Base-by-base conservation (phyloP, 148 eudicot species). In the Rhododendron molle region DNA sequence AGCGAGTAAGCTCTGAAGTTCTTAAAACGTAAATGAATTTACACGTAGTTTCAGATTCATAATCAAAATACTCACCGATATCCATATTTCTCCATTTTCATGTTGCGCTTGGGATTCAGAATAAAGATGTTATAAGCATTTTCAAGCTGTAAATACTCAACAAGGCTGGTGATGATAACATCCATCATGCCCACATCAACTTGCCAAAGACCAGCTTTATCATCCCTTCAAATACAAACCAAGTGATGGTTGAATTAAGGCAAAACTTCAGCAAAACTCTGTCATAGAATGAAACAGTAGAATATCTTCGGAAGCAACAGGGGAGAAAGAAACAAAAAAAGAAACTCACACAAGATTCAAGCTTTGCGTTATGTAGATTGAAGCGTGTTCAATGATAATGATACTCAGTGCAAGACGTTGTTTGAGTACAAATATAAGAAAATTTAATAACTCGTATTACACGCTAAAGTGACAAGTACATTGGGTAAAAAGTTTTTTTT, bases 181-280 rank as follows among this genome's bases (percentile, higher is more conserved):
- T 93, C 94, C 93, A 95, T 95, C 94, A 94, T 90, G 90, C 94
- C 99, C 89, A 95, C 83, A 86, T 96, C 99, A 52, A 96, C 99
- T 93, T 96, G 99, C 99, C 96, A 94, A 83, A 92, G 86, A 86
- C 83, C 90, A 84, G 87, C 85, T 26, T 85, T 85, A 46, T 85
- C 92, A 83, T 88, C 93, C 83, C 98, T 96, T 91, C 56, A 50
- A 85, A 67, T 34, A 87, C 86, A 88, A 84, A 83, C 81, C 36
- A 67, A 26, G 65, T 72, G 80, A 49, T n/a, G 50, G 79, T 50
- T 60, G 40, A 44, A 32, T 87, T 9, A 76, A 67, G 80, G 52
- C 71, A 46, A 80, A 34, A 78, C 44, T 72, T 72, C 38, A 46
- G 52, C 76, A 52, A 81, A 81, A 81, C 36, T 20, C 62, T 78